These are phyloP conservation scores for Cryptococcus sp. DNA, from an alignment of 1,284 basidiomycete genomes.

Conservation along the genomic window DNA sequence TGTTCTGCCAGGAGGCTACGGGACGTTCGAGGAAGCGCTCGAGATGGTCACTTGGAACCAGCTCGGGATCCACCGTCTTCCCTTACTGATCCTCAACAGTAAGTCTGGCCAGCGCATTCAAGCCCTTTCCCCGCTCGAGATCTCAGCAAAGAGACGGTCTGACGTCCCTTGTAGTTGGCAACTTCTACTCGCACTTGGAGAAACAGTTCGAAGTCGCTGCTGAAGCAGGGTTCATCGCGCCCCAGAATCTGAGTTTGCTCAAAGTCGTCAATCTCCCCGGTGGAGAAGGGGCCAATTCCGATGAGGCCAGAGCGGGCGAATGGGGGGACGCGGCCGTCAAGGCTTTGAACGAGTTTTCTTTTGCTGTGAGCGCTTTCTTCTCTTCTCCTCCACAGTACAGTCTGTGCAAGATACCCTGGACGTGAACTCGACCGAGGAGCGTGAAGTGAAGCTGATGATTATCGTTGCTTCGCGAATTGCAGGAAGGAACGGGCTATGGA, in stretches of 20 bases:
- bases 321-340: conserved; percentile 74
- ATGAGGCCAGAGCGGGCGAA: conserved; percentile 58
- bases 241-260: conserved; percentile 63
- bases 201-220: conserved; percentile 68
- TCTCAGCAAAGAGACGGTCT: not conserved
- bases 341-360: conserved; percentile 67
- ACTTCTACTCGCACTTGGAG: conserved; percentile 77
- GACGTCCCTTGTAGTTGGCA: conserved; percentile 58
- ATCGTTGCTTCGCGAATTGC: not conserved
- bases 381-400: not conserved
- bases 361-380: conserved; percentile 35
- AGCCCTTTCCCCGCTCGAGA: too few relatives aligned
- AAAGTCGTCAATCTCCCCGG: conserved; percentile 72
- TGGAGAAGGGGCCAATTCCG: conserved; percentile 59
- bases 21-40: conserved; percentile 89
- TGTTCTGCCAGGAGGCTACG: conserved; percentile 85
- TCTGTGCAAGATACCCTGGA: too few relatives aligned
- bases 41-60: conserved; percentile 84
- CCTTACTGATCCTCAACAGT: conserved; percentile 75
- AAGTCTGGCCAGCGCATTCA: conserved; percentile 9
- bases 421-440: too few relatives aligned
- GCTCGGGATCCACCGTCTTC: conserved; percentile 77
- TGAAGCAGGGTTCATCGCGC: conserved; percentile 72
- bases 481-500: conserved; percentile 44
- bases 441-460: not conserved